Evolutionary conservation across 1,284 basidiomycete genomes (phyloP), one percentile per base, ranked within the genome.

Genomic region (Coniferiporia weirii): DNA sequence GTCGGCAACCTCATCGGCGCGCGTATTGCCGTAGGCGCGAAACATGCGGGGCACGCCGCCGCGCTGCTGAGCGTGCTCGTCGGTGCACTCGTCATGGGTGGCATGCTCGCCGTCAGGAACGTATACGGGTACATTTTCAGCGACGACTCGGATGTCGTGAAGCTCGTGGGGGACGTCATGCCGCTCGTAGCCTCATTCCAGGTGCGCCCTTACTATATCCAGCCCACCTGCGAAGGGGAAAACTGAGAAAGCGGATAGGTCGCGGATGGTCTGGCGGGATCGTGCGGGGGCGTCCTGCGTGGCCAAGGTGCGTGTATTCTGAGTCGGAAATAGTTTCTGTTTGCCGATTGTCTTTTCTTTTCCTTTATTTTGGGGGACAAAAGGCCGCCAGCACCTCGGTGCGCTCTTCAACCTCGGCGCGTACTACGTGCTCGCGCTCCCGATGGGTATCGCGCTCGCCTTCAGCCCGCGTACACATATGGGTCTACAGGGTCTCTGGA

Each of bases 111-210:
- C 8, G 75, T 76, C 6, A 81, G 82, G 73, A 71, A 89, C 63
- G 84, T 84, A 0, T 89, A 81, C 63, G 89, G 86, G 0, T 84
- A 83, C 64, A 68, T 91, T 9, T 90, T 87, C 71, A 89, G 84
- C 64, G 79, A 87, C 54, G 86, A 91, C 61, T 67, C 71, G 13
- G 75, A 77, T 2, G 86, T 89, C 9, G 82, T 82, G 4, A 63
- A 61, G 5, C 76, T 89, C 19, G 89, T 91, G 34, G 81, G 82
- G 56, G 73, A 78, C 55, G 85, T 91, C 12, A 87, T 91, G 80
- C 89, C 89, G 0, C 77, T 89, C 15, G 87, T 91, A 0, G 89
- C 89, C 1, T 87, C 87, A 0, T 91, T 91, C 69, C 89, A 91
- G 71, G 83, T 85, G 59, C 52, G 70, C 35, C 46, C 45, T 2